These are phyloP conservation scores for Trichosporon coremiiforme DNA, from an alignment of 1,284 basidiomycete species.

Conservation along the genomic window DNA sequence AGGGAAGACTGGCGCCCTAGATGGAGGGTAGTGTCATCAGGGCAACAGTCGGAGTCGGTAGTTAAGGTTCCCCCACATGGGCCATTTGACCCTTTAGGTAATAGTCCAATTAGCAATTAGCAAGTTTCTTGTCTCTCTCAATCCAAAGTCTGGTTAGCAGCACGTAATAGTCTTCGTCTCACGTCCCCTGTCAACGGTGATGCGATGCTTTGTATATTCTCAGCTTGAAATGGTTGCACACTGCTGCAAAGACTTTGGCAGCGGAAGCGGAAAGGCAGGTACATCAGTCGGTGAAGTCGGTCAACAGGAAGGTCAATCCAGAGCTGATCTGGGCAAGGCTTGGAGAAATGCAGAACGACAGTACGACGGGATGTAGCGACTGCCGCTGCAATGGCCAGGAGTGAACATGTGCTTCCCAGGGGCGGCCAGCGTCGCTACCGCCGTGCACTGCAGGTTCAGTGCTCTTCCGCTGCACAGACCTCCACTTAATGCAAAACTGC, in stretches of 20 bases:
- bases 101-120: neutral
- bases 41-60: neutral
- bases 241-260: neutral
- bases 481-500: neutral
- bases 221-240: neutral
- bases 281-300: no score
- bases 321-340: no score
- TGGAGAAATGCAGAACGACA: no score
- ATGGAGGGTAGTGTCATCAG: no score
- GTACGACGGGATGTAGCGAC: no score
- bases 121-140: no score
- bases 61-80: neutral
- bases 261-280: neutral
- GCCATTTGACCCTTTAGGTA: neutral
- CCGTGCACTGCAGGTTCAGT: no score
- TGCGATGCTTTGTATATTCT: slow-evolving; percentile 1
- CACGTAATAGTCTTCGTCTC: neutral
- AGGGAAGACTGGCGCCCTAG: no score
- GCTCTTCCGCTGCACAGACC: neutral
- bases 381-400: no score
- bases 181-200: neutral
- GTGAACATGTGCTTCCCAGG: neutral
- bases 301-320: no score
- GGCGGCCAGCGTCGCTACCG: no score
- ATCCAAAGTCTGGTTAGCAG: no score